These are phyloP conservation scores for Mentha longifolia DNA, from an alignment of 257 asterid species.

Conservation along the genomic window DNA sequence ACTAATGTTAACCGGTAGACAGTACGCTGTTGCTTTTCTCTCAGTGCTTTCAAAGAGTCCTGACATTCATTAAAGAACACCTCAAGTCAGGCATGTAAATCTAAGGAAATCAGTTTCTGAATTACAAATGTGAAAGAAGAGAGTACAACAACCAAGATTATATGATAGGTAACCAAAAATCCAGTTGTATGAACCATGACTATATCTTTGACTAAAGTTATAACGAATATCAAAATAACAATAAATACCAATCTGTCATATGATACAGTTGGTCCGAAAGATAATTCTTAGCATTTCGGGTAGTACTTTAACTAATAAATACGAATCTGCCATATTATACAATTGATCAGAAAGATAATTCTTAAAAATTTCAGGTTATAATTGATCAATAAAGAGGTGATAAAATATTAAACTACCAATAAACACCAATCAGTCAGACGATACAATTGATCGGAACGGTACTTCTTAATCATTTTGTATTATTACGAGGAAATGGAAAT, in stretches of 20 bases:
- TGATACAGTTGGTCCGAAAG: not conserved
- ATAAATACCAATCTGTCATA: constrained; percentile 1
- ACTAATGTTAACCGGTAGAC: constrained; percentile 95
- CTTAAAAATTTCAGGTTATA: not conserved
- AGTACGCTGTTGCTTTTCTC: constrained; percentile 89
- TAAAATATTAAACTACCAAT: not conserved
- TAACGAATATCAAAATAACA: not conserved
- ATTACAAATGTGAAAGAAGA: not conserved
- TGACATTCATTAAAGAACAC: constrained; percentile 34
- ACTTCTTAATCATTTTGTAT: constrained; percentile 11
- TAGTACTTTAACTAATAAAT: not conserved
- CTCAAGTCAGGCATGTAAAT: constrained; percentile 22
- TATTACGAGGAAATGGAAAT: not conserved
- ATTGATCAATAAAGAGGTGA: not conserved
- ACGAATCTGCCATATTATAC: not conserved
- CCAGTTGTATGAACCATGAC: not conserved
- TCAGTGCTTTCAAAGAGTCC: constrained; percentile 92
- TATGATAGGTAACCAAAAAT: not conserved
- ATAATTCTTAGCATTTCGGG: not conserved
- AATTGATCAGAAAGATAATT: not conserved
- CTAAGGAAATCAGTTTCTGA: not conserved
- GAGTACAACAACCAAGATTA: constrained; percentile 2
- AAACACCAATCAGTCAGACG: not conserved
- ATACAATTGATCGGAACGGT: not conserved
- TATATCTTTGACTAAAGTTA: constrained; percentile 8